These are phyloP conservation scores for Perilla frutescens DNA, from an alignment of 257 asterid species.

Conservation along the genomic window DNA sequence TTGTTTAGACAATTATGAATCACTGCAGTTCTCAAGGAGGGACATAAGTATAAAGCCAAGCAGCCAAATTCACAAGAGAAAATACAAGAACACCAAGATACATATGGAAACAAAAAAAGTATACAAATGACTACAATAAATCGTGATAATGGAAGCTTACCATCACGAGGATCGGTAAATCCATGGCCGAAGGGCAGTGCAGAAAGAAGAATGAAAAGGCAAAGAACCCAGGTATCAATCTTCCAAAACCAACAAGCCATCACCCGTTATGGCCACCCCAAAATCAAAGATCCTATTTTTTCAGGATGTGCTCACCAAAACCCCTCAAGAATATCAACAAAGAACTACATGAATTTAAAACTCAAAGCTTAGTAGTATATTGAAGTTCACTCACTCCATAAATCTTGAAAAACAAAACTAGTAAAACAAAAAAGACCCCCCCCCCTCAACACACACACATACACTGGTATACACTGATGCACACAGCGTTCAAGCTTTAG, in stretches of 20 bases:
- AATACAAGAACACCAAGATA: background rate
- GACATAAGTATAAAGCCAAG: background rate
- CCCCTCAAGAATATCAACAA: conserved; percentile 35
- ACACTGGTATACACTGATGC: background rate
- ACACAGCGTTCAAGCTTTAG: background rate
- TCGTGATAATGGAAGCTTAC: conserved; percentile 41
- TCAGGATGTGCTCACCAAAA: conserved; percentile 27
- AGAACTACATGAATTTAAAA: conserved; percentile 23
- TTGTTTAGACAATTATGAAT: background rate
- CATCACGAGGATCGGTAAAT: conserved; percentile 84
- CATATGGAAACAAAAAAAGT: background rate
- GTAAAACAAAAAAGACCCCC: background rate
- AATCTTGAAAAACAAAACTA: background rate
- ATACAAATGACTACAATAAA: background rate
- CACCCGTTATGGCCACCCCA: conserved; percentile 38
- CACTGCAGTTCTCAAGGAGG: background rate
- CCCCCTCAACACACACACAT: background rate
- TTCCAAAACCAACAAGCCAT: conserved; percentile 55
- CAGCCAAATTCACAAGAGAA: conserved; percentile 15
- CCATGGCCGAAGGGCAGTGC: conserved; percentile 55
- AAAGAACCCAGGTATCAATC: conserved; percentile 45
- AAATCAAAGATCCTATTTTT: conserved; percentile 29
- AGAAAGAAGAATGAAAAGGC: conserved; percentile 44
- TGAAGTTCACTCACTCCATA: background rate
- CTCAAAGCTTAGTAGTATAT: background rate